phyloP scores from a whole-genome alignment of 2,329 filamentous ascomycete species.

The Sporothrix phasma region DNA sequence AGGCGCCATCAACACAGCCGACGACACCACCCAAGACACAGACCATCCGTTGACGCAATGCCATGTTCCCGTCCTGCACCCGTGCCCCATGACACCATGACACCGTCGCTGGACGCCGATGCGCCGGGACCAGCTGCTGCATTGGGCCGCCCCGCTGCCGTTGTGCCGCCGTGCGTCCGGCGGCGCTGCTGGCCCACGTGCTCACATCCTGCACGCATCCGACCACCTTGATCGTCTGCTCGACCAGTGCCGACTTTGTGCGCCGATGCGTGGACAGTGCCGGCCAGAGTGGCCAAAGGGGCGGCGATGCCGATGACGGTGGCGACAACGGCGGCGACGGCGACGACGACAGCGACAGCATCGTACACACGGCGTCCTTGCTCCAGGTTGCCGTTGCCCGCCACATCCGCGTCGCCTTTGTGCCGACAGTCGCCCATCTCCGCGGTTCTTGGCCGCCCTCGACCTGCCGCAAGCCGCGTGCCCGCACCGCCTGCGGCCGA shows the following conservation, averaged over 20 bases:
- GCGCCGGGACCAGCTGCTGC: background rate
- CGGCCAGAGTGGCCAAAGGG: constrained; percentile 2
- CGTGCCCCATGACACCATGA: background rate
- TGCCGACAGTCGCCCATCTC: constrained; percentile 64
- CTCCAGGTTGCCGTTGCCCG: constrained; percentile 58
- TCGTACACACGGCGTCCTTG: constrained; percentile 53
- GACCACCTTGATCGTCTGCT: constrained; percentile 63
- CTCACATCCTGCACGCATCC: constrained; percentile 45
- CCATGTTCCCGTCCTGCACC: background rate
- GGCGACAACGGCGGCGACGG: constrained; percentile 3
- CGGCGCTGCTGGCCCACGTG: constrained; percentile 55
- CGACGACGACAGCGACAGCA: constrained; percentile 13
- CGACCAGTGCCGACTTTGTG: constrained; percentile 54
- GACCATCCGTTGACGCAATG: background rate
- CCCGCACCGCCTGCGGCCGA: constrained; percentile 27
- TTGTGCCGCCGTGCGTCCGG: constrained; percentile 46
- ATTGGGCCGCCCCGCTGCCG: constrained; percentile 27
- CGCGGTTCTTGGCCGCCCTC: constrained; percentile 63
- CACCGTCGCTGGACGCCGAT: background rate
- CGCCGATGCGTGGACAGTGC: constrained; percentile 39
- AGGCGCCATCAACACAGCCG: background rate
- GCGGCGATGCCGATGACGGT: constrained; percentile 22
- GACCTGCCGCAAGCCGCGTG: constrained; percentile 29
- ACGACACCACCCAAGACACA: background rate
- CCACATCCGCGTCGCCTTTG: constrained; percentile 61